Conservation (phyloP, 148 eudicot species). For the Chenopodium berlandieri region DNA sequence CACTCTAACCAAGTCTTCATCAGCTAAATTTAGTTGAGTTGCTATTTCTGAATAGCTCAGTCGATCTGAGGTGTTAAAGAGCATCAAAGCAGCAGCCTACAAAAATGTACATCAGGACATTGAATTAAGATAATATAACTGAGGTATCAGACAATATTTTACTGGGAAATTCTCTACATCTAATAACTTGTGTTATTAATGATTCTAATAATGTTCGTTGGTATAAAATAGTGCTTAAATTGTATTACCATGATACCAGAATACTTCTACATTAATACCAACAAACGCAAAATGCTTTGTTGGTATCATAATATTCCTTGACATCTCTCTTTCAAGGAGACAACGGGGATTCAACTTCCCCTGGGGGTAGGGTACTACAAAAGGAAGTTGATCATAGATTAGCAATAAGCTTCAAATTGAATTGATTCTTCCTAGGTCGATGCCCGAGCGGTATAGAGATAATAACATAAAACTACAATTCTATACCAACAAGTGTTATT, state of each 20-base stretch:
- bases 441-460: not conserved
- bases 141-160: not conserved
- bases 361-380: not conserved
- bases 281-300: too few species aligned
- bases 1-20: constrained; percentile 47
- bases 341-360: too few species aligned
- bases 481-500: too few species aligned
- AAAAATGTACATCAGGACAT: not conserved
- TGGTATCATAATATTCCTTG: too few species aligned
- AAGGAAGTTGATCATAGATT: not conserved
- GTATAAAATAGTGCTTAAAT: too few species aligned
- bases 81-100: constrained; percentile 54
- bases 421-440: not conserved
- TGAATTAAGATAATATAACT: not conserved
- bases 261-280: too few species aligned
- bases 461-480: too few species aligned
- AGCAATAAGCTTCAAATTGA: not conserved
- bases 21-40: constrained; percentile 40
- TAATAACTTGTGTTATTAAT: too few species aligned
- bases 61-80: constrained; percentile 43
- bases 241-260: too few species aligned
- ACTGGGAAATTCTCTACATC: too few species aligned
- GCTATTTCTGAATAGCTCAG: constrained; percentile 40
- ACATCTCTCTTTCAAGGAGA: too few species aligned
- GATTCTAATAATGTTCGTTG: too few species aligned